Evolutionary conservation across 441 rosid species (phyloP).

Genomic region (Viola pubescens): DNA sequence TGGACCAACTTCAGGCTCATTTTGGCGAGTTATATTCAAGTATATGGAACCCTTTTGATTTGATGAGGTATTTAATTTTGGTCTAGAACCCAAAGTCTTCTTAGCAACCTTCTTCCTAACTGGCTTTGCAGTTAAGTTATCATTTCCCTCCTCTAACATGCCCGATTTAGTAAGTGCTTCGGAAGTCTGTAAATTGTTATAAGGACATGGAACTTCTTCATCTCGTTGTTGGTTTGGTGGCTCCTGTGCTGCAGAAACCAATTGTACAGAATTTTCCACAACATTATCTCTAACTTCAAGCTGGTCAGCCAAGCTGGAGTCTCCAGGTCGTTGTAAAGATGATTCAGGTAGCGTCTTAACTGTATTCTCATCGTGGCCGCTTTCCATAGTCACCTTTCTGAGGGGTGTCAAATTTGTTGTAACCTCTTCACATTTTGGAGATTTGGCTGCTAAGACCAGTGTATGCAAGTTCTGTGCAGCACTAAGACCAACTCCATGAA

Average conservation of each 20-base stretch:
- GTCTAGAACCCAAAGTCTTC: slow-evolving; percentile 52
- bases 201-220: slow-evolving; percentile 18
- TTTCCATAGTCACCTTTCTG: slow-evolving; percentile 7
- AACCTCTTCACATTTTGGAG: slow-evolving; percentile 10
- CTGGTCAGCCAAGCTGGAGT: slow-evolving; percentile 16
- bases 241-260: slow-evolving; percentile 17
- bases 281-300: slow-evolving; percentile 12
- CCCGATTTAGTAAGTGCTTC: slow-evolving; percentile 17
- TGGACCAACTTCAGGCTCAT: slow-evolving; percentile 20
- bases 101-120: slow-evolving; percentile 34
- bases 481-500: slow-evolving; percentile 14
- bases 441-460: slow-evolving; percentile 17
- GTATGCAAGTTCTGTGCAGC: slow-evolving; percentile 20
- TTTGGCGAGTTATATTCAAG: slow-evolving; percentile 32
- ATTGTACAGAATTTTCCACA: slow-evolving; percentile 13
- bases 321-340: slow-evolving; percentile 19
- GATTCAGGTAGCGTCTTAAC: slow-evolving; percentile 27
- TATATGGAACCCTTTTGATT: slow-evolving; percentile 56
- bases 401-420: slow-evolving; percentile 10
- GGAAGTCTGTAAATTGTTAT: slow-evolving; percentile 19
- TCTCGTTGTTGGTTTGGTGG: slow-evolving; percentile 20
- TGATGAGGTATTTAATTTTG: slow-evolving; percentile 28
- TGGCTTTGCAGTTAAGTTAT: slow-evolving; percentile 22
- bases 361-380: slow-evolving; percentile 13
- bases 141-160: slow-evolving; percentile 25